A percentile compares a stretch with the other conserved stretches of the same genome.
Conservation (phyloP, 2,329 filamentous ascomycete genomes). For the Aspergillus fumigatiaffinis region DNA sequence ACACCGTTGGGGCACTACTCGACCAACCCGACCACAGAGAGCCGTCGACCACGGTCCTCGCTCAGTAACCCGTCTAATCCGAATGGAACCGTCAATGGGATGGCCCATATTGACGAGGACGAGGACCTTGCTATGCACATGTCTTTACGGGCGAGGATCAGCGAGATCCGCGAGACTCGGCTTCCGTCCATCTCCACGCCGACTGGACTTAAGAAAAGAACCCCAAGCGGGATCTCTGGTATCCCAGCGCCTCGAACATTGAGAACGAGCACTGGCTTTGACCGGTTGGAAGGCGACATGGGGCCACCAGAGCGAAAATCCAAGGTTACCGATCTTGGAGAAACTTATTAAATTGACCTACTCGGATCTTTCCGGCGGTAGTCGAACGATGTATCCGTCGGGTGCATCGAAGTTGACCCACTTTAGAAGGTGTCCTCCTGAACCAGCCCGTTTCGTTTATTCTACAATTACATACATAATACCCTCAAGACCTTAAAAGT, state of each 20-base stretch:
- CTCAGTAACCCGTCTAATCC: conserved; percentile 58
- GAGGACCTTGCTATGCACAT: conserved; percentile 46
- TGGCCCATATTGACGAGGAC: conserved; percentile 54
- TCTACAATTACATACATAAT: conserved; percentile 4
- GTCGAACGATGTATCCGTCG: conserved; percentile 17
- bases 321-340: conserved; percentile 52
- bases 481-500: conserved; percentile 6
- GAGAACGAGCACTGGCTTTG: conserved; percentile 35
- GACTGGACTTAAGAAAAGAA: conserved; percentile 47
- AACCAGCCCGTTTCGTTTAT: conserved; percentile 12
- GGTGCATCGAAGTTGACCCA: conserved; percentile 15
- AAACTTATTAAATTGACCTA: conserved; percentile 48
- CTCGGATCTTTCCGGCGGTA: conserved; percentile 2
- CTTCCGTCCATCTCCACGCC: conserved; percentile 50
- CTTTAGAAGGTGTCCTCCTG: conserved; percentile 2
- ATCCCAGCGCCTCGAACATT: conserved; percentile 39
- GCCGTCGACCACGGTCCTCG: conserved; percentile 65
- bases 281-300: conserved; percentile 41
- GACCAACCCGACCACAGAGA: conserved; percentile 45
- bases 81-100: conserved; percentile 52
- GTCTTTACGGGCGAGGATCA: conserved; percentile 21
- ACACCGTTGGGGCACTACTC: conserved; percentile 60
- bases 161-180: conserved; percentile 28
- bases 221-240: conserved; percentile 45
- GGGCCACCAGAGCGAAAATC: conserved; percentile 46